phyloP scores from a whole-genome alignment of 257 asterid genomes.

The Solanum sejunctum region DNA sequence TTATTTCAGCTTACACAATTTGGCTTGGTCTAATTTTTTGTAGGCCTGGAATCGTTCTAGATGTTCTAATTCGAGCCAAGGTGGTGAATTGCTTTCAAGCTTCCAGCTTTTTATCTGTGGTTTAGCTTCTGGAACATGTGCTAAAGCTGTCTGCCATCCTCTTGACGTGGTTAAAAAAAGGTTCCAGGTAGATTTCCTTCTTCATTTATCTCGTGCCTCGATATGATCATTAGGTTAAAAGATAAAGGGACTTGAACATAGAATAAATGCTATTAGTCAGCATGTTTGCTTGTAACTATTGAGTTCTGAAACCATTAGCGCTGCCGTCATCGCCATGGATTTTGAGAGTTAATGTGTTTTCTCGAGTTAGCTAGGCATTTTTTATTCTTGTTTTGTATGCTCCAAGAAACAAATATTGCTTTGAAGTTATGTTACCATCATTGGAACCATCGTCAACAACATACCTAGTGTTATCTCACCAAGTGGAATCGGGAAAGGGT shows the following conservation, averaged over 20 bases:
- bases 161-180: conserved; percentile 97
- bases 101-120: conserved; percentile 83
- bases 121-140: conserved; percentile 77
- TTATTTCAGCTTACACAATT: background rate
- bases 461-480: no score
- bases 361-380: background rate
- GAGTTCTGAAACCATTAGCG: background rate
- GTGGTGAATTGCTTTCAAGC: conserved; percentile 40
- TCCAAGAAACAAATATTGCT: background rate
- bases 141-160: conserved; percentile 90
- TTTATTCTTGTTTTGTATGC: background rate
- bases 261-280: background rate
- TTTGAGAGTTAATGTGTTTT: background rate
- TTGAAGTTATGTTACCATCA: background rate
- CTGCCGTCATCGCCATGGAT: background rate
- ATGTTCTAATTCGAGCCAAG: conserved; percentile 16
- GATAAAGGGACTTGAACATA: background rate
- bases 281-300: background rate
- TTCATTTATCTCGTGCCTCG: background rate
- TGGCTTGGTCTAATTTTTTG: background rate
- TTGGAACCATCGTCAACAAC: no score
- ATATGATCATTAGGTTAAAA: background rate
- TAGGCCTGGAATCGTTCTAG: conserved; percentile 60
- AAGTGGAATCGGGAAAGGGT: no score
- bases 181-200: conserved; percentile 54